Evolutionary conservation across 108 stramenopile species (phyloP), one percentile per base, ranked within the genome.

Genomic region (Nitzschia sp.): DNA sequence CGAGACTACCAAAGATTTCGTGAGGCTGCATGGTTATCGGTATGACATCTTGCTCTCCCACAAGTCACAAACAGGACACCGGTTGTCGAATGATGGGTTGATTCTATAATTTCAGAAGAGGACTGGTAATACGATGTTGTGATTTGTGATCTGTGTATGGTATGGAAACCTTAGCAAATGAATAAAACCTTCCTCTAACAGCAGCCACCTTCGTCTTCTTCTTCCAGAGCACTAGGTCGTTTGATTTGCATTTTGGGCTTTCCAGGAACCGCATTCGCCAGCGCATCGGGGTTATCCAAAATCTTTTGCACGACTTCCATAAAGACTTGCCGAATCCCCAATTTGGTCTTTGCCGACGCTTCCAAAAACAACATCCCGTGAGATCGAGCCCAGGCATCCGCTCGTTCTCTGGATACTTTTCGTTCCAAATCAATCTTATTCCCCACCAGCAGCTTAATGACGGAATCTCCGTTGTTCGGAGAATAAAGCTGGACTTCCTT

Each of bases 331-430:
- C 86, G 87, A 41, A 99, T 94, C 15, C 98, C 97, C 35, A 83
- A 69, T 69, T 87, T 89, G 0, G 96, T 97, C 69, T 96, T 97
- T 46, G 97, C 96, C 53, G 92, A 90, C 6, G 98, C 96, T 79
- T 98, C 96, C 75, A 98, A 73, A 68, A 98, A 98, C 46, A 98
- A 55, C 97, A 98, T 98, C 8, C 97, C 97, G 55, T 96, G 92
- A 48, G 82, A 85, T 58, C 94, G 63, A 6, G 97, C 97, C 94
- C 96, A 97, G 41, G 90, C 95, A 69, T 98, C 95, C 32, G 94
- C 97, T 55, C 88, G 81, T 71, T 92, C 90, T 17, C 90, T 54
- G 19, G 87, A 71, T 2, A 97, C 92, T 55, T 84, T 80, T 58
- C 95, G 88, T n/a, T 85, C 78, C 74, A 96, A 75, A 82, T 97